Percentiles rank a stretch among this genome's conserved stretches.
Conservation (phyloP, 352 stramenopile species). For the Saprolegnia parasitica region DNA sequence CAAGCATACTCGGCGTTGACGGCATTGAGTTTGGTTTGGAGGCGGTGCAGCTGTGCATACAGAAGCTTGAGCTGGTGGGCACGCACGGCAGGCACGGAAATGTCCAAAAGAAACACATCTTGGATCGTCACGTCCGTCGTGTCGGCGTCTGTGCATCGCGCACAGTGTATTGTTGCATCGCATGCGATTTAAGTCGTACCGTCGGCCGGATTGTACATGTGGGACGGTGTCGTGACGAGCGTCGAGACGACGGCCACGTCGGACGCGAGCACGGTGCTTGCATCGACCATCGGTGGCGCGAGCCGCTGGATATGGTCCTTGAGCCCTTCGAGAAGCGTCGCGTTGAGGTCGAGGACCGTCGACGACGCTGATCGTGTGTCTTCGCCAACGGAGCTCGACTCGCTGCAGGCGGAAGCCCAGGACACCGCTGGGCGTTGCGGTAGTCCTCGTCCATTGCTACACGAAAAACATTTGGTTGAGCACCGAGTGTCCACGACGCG, state of each 20-base stretch:
- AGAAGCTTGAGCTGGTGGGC: background rate
- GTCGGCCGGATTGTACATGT: background rate
- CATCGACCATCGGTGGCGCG: background rate
- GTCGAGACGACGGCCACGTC: background rate
- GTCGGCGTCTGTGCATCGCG: background rate
- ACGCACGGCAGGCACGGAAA: background rate
- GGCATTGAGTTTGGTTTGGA: background rate
- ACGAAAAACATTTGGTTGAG: background rate
- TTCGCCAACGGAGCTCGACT: background rate
- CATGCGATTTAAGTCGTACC: background rate
- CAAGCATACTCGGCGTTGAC: background rate
- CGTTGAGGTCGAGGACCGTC: conserved; percentile 1
- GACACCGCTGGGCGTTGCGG: background rate
- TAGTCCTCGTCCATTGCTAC: conserved; percentile 1
- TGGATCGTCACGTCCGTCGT: conserved; percentile 5
- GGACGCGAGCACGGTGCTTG: background rate
- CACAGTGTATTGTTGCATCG: background rate
- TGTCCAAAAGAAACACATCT: conserved; percentile 12
- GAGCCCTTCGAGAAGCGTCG: conserved; percentile 1
- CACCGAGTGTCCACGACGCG: no score
- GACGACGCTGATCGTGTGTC: background rate
- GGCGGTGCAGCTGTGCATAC: background rate
- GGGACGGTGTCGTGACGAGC: background rate
- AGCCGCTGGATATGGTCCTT: background rate
- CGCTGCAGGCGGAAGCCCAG: background rate